Base-by-base conservation (phyloP, 495 filamentous ascomycete genomes). In the Penicillium argentinense region DNA sequence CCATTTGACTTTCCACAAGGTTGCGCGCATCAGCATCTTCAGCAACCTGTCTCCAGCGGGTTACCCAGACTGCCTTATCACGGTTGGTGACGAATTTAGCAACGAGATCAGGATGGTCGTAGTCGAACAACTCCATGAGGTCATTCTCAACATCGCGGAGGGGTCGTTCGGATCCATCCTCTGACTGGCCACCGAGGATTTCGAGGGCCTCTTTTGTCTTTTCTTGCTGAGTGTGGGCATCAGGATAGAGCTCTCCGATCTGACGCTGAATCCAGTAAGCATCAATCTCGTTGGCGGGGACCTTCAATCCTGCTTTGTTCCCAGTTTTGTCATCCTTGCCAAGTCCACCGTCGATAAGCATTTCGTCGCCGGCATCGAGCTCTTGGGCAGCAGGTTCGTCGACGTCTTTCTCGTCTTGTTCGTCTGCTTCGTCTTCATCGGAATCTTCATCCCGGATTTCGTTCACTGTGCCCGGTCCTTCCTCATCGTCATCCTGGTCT, bases 251-350 rank as follows among this genome's bases (percentile, higher is more conserved):
- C 11, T 75, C 66, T 36, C 92, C 90, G 39, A 99, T 90, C 54
- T 97, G 88, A 42, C 93, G 80, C 62, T 97, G 93, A 23, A 99
- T 68, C 93, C 93, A 99, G 68, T 88, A 97, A 21, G 93, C 93
- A 64, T 99, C 93, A 42, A 99, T 96, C 42, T 96, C 88, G 42
- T 87, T 81, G 27, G 87, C 89, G 27, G 84, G 73, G 11, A 97
- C 79, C 28, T 80, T 72, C 44, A 71, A 30, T 51, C 87, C 63
- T 28, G 54, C 25, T 56, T 72, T 84, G 29, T 83, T 78, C 44
- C 79, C 68, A 9, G 64, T 52, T 30, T 68, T 70, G 5, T 71
- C 66, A 54, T 67, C 37, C 42, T 75, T 53, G 9, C 56, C 62
- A 19, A 69, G 16, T 29, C 74, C 72, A 34, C 84, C 80, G 55